phyloP scores from a whole-genome alignment of 495 filamentous ascomycete species.

The Apiosordaria backusii region DNA sequence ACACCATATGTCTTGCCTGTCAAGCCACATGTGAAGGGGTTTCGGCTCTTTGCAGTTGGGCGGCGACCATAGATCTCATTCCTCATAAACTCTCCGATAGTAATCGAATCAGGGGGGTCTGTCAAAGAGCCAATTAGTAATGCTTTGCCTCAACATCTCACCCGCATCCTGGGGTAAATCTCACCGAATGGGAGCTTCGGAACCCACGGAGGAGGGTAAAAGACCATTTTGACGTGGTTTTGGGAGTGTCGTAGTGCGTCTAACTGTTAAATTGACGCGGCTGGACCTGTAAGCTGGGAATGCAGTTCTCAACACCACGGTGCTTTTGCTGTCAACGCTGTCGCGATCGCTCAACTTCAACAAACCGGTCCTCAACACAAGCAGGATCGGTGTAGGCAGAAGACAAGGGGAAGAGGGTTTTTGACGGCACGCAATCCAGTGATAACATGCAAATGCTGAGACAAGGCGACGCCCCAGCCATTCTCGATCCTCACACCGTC shows the following conservation, averaged over 20 bases:
- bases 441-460: not conserved
- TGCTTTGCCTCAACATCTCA: not conserved
- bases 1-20: slow-evolving; percentile 68
- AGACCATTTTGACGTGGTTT: slow-evolving; percentile 61
- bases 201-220: slow-evolving; percentile 65
- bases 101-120: slow-evolving; percentile 70
- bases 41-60: slow-evolving; percentile 58
- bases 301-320: not conserved
- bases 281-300: not conserved
- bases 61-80: slow-evolving; percentile 68
- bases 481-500: not conserved
- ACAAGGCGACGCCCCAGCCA: not conserved
- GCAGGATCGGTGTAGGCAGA: not conserved
- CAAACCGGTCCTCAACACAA: not conserved
- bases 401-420: not conserved
- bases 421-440: not conserved
- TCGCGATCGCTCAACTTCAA: not conserved
- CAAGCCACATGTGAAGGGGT: slow-evolving; percentile 81
- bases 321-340: not conserved
- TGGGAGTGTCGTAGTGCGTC: not conserved
- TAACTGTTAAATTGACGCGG: not conserved
- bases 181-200: slow-evolving; percentile 60
- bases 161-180: not conserved
- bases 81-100: slow-evolving; percentile 76
- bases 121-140: not conserved